These are phyloP conservation scores for Porphyra umbilicalis DNA, from an alignment of 31 red algal species.

Conservation along the genomic window DNA sequence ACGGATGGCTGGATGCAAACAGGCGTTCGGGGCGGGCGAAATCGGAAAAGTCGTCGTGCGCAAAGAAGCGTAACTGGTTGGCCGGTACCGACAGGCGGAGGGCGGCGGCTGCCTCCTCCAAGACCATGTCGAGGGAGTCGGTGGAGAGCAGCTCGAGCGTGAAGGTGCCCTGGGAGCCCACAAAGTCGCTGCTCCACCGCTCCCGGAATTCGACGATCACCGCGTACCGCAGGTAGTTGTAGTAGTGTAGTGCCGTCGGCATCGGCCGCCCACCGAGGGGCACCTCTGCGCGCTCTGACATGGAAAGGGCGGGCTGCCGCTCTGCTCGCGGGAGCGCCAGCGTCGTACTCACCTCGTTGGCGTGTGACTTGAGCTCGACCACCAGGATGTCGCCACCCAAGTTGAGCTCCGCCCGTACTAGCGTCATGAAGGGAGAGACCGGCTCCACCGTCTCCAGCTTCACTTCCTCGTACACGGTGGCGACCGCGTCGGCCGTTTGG, in stretches of 20 bases:
- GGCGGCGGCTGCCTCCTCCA: slow-evolving; percentile 31
- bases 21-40: background rate
- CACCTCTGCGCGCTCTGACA: background rate
- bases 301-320: slow-evolving; percentile 4
- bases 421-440: slow-evolving; percentile 15
- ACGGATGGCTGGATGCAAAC: background rate
- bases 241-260: slow-evolving; percentile 28
- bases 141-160: slow-evolving; percentile 63
- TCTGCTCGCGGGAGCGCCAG: slow-evolving; percentile 3
- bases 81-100: slow-evolving; percentile 37
- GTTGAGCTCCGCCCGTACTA: slow-evolving; percentile 40
- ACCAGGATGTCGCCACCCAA: slow-evolving; percentile 62
- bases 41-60: slow-evolving; percentile 12
- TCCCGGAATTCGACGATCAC: slow-evolving; percentile 80
- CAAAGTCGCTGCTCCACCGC: slow-evolving; percentile 16
- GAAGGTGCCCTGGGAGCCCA: slow-evolving; percentile 7
- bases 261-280: slow-evolving; percentile 63
- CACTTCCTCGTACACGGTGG: slow-evolving; percentile 39
- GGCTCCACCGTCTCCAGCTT: slow-evolving; percentile 13
- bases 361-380: slow-evolving; percentile 19
- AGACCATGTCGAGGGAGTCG: slow-evolving; percentile 34
- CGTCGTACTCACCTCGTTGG: background rate
- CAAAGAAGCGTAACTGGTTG: slow-evolving; percentile 65
- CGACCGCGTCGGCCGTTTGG: slow-evolving; percentile 12
- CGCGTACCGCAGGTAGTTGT: slow-evolving; percentile 57